Base-by-base conservation (phyloP, 1,284 basidiomycete species). In the Trichosporon sp. region DNA sequence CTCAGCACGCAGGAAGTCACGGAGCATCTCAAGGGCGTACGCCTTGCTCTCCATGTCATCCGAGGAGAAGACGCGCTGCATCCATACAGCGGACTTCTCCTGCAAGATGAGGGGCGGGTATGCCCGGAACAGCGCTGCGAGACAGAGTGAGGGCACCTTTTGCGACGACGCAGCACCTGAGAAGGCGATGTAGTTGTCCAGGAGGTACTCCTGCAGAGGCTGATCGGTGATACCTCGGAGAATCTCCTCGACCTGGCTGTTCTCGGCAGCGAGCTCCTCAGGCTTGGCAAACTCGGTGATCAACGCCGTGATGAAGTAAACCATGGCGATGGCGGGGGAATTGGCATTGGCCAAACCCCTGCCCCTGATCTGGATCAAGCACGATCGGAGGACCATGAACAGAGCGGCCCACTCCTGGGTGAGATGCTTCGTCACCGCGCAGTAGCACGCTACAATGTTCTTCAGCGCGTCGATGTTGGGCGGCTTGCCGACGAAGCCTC, bases 91-190 rank as follows among this genome's bases (percentile, higher is more conserved):
- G 0, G 93, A 91, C 11, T 84, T 82, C 6, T 88, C 86, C 63
- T 88, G 81, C 0, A 90, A 90, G 87, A 98, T 93, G 65, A 97
- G 81, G 0, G 88, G 88, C 1, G 95, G 95, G 69, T 94, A 89
- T 6, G 92, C 88, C n/a, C 92, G 88, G 81, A 94, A 98, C 4
- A 99, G 79, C 75, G 91, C 95, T 8, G 91, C 94, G 31, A 99
- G 82, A 71, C 92, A 94, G 69, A 92, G 88, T 0, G 74, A 77
- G 1, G 74, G 73, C 0, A 44, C 68, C 64, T 27, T 75, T 69
- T 25, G 74, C 13, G 40, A 37, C 3, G 59, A 32, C 19, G 56
- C 64, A 1, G 40, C 67, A 14, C 70, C 64, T 9, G 74, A 65
- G 59, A 78, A 77, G 29, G 70, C 76, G 29, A 97, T 80, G 57